Conservation (phyloP, 129 eudicot genomes). For the Rutidosis leptorrhynchoides region DNA sequence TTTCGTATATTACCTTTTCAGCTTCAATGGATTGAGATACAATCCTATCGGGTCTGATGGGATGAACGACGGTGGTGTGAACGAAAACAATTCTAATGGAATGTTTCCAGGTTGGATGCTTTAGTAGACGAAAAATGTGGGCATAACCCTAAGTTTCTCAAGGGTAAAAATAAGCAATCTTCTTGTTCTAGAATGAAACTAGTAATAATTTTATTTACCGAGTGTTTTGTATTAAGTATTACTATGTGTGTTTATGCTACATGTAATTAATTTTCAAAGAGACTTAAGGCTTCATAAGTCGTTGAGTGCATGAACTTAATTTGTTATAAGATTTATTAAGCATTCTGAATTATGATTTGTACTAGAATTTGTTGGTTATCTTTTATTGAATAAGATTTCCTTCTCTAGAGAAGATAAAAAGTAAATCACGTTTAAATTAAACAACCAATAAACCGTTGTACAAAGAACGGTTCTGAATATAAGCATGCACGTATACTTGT, state of each 20-base stretch:
- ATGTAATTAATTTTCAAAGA: constrained; percentile 34
- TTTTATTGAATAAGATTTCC: no score
- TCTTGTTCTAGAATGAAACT: constrained; percentile 24
- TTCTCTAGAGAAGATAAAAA: constrained; percentile 11
- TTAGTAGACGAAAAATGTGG: constrained; percentile 20
- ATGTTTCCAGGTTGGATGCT: constrained; percentile 56
- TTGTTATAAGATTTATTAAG: constrained; percentile 29
- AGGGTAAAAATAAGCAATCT: constrained; percentile 27
- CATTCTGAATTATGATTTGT: constrained; percentile 24
- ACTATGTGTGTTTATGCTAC: constrained; percentile 40
- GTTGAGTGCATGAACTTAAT: constrained; percentile 23
- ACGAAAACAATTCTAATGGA: constrained; percentile 38
- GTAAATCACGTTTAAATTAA: background rate
- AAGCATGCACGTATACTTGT: background rate
- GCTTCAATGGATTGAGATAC: constrained; percentile 39
- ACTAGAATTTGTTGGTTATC: background rate
- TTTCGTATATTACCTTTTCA: background rate
- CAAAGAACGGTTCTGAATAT: background rate
- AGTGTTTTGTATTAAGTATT: constrained; percentile 30
- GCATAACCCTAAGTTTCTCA: constrained; percentile 23
- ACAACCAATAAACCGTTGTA: constrained; percentile 5
- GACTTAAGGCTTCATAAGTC: constrained; percentile 34
- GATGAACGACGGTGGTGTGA: constrained; percentile 34
- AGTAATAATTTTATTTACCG: constrained; percentile 25
- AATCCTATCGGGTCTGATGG: constrained; percentile 37